Evolutionary conservation across 1,284 basidiomycete species (phyloP).

Genomic region (Somion occarium): DNA sequence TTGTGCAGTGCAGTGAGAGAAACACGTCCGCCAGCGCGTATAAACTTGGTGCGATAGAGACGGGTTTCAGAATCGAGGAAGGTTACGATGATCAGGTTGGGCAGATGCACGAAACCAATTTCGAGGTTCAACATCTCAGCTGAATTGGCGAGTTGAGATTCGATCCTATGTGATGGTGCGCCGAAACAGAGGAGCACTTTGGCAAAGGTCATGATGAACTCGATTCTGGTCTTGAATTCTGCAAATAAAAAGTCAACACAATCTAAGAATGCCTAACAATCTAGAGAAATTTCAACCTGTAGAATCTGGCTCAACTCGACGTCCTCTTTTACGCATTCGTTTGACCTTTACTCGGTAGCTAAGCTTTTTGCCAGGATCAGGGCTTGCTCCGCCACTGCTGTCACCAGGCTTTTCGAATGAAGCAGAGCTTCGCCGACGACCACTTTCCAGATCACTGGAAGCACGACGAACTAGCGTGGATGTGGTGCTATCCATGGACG

Average conservation of each 20-base stretch:
- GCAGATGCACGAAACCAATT: constrained; percentile 79
- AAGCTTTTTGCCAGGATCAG: constrained; percentile 1
- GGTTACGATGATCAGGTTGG: constrained; percentile 73
- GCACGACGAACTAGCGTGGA: too few species aligned
- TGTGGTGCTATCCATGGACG: too few species aligned
- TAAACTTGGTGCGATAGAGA: constrained; percentile 70
- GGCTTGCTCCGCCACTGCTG: background rate
- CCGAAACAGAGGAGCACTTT: constrained; percentile 80
- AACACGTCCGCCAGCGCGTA: constrained; percentile 70
- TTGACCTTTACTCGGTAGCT: constrained; percentile 17
- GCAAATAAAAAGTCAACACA: background rate
- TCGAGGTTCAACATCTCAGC: constrained; percentile 49
- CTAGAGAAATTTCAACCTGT: constrained; percentile 25
- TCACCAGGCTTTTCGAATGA: background rate
- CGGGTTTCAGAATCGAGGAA: constrained; percentile 61
- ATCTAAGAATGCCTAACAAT: background rate
- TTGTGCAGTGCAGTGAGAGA: constrained; percentile 69
- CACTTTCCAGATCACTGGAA: too few species aligned
- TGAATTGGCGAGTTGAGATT: constrained; percentile 66
- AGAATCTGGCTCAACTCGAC: constrained; percentile 18
- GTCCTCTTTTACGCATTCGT: constrained; percentile 12
- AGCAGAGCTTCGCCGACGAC: background rate
- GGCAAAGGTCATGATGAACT: constrained; percentile 77
- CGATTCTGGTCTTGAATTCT: constrained; percentile 65
- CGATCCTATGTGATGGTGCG: constrained; percentile 83